A percentile compares a stretch with the other conserved stretches of the same genome.
phyloP scores from a whole-genome alignment of 441 rosid genomes.

The Populus trichocarpa region DNA sequence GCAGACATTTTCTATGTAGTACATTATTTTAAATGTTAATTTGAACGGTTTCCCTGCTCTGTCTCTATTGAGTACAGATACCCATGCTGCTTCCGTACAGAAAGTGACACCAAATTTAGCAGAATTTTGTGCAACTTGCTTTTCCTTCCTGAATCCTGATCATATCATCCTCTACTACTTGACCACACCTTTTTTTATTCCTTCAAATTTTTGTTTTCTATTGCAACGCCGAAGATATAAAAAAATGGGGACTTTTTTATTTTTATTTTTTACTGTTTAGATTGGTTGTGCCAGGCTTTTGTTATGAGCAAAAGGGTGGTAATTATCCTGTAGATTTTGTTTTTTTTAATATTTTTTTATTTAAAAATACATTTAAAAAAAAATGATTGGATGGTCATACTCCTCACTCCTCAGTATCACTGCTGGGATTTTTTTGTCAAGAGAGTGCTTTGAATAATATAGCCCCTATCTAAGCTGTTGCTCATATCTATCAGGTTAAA shows the following conservation, averaged over 20 bases:
- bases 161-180: background rate
- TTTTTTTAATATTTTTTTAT: too few relatives aligned
- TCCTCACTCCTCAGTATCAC: conserved; percentile 9
- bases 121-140: conserved; percentile 4
- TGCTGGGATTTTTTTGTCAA: background rate
- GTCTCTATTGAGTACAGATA: background rate
- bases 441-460: too few relatives aligned
- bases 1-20: background rate
- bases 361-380: too few relatives aligned
- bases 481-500: too few relatives aligned
- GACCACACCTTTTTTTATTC: background rate
- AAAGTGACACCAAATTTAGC: background rate
- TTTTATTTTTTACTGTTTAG: background rate
- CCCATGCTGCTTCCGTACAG: conserved; percentile 12
- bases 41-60: background rate
- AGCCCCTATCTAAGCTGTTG: too few relatives aligned
- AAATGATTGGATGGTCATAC: conserved; percentile 1
- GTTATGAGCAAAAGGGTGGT: background rate
- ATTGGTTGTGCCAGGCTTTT: background rate
- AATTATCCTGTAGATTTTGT: too few relatives aligned
- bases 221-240: background rate
- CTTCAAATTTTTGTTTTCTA: background rate
- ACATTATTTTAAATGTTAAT: background rate
- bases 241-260: too few relatives aligned
- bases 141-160: background rate